Percentiles rank a stretch among this genome's conserved stretches.
These are phyloP conservation scores for Colletotrichum sidae DNA, from an alignment of 2,329 filamentous ascomycete genomes.

Conservation along the genomic window DNA sequence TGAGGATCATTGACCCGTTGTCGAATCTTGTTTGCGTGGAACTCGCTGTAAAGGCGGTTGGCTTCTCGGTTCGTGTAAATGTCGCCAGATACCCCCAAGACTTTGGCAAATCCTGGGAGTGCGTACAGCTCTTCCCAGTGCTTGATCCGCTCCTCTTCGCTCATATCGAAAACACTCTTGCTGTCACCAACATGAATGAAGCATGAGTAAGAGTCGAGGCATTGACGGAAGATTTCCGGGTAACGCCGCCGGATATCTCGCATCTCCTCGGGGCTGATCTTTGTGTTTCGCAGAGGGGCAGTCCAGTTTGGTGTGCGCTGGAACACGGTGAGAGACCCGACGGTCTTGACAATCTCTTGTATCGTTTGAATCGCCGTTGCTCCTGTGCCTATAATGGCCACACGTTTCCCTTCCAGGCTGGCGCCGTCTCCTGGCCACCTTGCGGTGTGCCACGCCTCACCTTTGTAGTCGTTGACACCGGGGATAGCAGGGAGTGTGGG, in stretches of 20 bases:
- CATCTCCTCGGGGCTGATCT: constrained; percentile 50
- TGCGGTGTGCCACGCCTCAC: constrained; percentile 57
- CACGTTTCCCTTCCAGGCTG: constrained; percentile 52
- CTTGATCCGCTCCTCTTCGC: constrained; percentile 48
- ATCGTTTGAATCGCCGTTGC: constrained; percentile 49
- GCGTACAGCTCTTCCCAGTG: constrained; percentile 54
- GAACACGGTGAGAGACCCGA: constrained; percentile 48
- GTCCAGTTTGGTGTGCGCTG: constrained; percentile 51
- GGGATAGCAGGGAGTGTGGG: constrained; percentile 55
- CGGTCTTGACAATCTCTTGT: constrained; percentile 38
- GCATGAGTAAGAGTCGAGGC: constrained; percentile 42
- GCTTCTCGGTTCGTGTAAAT: constrained; percentile 52
- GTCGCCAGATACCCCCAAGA: constrained; percentile 43
- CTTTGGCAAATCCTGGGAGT: constrained; percentile 51
- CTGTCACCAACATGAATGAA: constrained; percentile 45
- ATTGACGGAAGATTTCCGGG: constrained; percentile 44
- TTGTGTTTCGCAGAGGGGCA: constrained; percentile 51
- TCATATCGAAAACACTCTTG: constrained; percentile 45
- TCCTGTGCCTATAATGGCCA: constrained; percentile 48
- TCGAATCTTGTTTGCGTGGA: constrained; percentile 56
- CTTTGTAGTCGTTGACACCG: constrained; percentile 53
- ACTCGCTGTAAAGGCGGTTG: constrained; percentile 40
- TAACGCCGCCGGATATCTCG: constrained; percentile 49
- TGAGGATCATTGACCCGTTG: constrained; percentile 60
- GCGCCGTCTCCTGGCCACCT: constrained; percentile 56